Evolutionary conservation across 345 rosid genomes (phyloP), one percentile per base, ranked within the genome.

Genomic region (Populus tremula): DNA sequence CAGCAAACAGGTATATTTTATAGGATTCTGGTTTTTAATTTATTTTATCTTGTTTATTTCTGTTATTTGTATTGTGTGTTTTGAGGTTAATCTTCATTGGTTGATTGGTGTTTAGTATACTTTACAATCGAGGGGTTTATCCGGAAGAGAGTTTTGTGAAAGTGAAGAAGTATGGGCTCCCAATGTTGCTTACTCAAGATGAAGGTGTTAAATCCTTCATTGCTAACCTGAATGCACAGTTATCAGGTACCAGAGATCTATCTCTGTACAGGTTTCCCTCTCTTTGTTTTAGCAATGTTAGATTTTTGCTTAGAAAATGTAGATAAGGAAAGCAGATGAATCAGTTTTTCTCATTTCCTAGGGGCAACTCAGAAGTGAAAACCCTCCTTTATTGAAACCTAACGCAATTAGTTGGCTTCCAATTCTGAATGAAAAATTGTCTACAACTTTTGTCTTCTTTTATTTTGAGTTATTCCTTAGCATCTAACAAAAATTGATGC

Each of bases 161-260:
- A 87, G 98, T 96, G 88, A 96, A 96, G 91, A 96, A 96, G 75
- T 96, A 92, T 65, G 99, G 99, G 38, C 96, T 93, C 33, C 98
- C 99, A 5, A 80, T 96, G 97, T 81, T 93, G 81, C 94, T 93
- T 50, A 93, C 92, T 67, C 87, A 93, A 80, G 98, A 96, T 71
- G 99, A 96, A 69, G 93, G 89, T 62, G 98, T 96, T 41, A 93
- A 92, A 71, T 82, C 96, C 77, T 92, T 93, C 79, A 82, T 96
- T 64, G 78, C 97, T 14, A 91, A 87, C 47, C 81, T 93, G 9
- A 87, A 85, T 39, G 83, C 92, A 79, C 98, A 93, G 76, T 87
- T 96, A 72, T 86, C 98, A 2, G 99, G 99, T 92, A 83, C 61
- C 53, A 38, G 1, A n/a, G 29, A 4, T n/a, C 11, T 14, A 21